These are phyloP conservation scores for Gonium pectorale DNA, from an alignment of 139 green algal species.

Conservation along the genomic window DNA sequence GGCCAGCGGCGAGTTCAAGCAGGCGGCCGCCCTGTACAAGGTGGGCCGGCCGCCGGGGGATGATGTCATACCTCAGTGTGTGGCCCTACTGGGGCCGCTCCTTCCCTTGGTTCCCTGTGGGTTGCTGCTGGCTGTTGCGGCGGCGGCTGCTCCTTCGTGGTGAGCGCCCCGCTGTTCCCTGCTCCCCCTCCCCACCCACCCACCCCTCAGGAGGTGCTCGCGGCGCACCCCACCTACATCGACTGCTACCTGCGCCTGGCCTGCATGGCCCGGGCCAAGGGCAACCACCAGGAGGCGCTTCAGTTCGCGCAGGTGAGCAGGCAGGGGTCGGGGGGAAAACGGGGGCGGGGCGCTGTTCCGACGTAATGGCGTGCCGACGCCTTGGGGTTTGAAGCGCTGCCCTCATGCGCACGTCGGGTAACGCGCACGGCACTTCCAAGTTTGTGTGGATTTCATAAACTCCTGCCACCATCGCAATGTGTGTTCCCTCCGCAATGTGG, in stretches of 20 bases:
- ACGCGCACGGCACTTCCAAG: no score
- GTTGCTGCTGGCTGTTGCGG: no score
- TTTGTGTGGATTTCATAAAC: no score
- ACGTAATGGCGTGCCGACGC: no score
- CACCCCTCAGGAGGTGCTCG: conserved; percentile 65
- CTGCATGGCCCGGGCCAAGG: conserved; percentile 66
- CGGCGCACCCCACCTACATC: conserved; percentile 73
- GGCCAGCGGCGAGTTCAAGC: conserved; percentile 66
- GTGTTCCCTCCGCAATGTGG: no score
- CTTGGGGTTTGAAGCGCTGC: no score
- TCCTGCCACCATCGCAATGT: no score
- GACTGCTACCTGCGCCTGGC: conserved; percentile 91
- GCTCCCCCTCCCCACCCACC: neutral
- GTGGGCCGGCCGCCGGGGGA: conserved; percentile 27
- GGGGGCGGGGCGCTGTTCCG: no score
- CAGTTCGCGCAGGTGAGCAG: conserved; percentile 58
- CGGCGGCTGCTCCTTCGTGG: no score
- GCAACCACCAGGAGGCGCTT: conserved; percentile 66
- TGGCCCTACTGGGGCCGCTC: no score
- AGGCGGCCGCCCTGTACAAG: conserved; percentile 68
- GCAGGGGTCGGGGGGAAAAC: no score
- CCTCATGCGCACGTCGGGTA: no score
- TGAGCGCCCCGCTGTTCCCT: neutral
- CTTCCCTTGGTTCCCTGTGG: neutral
- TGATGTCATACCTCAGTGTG: neutral